phyloP scores from a whole-genome alignment of 768 basidiomycete species.

The Flagelloscypha sp. region DNA sequence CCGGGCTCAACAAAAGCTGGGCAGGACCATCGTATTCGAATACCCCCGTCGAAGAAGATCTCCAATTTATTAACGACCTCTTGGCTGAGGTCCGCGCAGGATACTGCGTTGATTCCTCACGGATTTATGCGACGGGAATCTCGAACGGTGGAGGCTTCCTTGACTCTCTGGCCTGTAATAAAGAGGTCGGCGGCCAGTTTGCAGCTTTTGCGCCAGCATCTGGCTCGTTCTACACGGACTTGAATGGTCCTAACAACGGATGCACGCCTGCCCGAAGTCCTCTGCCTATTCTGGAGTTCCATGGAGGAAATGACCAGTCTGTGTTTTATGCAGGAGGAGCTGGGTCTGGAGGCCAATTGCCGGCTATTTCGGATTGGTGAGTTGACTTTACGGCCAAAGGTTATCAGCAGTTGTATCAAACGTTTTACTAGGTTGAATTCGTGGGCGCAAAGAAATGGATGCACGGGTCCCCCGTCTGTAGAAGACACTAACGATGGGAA shows the following conservation, averaged over 20 bases:
- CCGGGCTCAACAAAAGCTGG: constrained; percentile 9
- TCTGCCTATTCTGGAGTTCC: constrained; percentile 9
- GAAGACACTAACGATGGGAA: constrained; percentile 3
- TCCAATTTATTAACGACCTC: constrained; percentile 7
- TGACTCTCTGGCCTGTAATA: constrained; percentile 6
- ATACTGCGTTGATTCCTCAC: constrained; percentile 7
- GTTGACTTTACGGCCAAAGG: not conserved
- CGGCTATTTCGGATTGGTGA: constrained; percentile 9
- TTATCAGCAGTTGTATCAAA: no score
- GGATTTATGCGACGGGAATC: constrained; percentile 9
- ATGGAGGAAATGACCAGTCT: constrained; percentile 6
- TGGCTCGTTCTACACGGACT: constrained; percentile 10
- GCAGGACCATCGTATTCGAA: constrained; percentile 9
- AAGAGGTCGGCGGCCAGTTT: constrained; percentile 7
- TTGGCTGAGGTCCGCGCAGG: constrained; percentile 5
- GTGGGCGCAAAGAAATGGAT: constrained; percentile 9
- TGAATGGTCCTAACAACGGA: not conserved
- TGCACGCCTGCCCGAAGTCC: constrained; percentile 7
- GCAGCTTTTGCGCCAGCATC: constrained; percentile 8
- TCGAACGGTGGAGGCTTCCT: constrained; percentile 10
- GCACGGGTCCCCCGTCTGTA: not conserved
- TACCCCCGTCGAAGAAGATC: constrained; percentile 6
- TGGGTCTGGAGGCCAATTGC: constrained; percentile 9
- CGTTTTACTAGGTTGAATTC: constrained; percentile 2
- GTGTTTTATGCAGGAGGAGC: constrained; percentile 7